phyloP scores from a whole-genome alignment of 2,329 filamentous ascomycete species.

The Madurella fahalii region DNA sequence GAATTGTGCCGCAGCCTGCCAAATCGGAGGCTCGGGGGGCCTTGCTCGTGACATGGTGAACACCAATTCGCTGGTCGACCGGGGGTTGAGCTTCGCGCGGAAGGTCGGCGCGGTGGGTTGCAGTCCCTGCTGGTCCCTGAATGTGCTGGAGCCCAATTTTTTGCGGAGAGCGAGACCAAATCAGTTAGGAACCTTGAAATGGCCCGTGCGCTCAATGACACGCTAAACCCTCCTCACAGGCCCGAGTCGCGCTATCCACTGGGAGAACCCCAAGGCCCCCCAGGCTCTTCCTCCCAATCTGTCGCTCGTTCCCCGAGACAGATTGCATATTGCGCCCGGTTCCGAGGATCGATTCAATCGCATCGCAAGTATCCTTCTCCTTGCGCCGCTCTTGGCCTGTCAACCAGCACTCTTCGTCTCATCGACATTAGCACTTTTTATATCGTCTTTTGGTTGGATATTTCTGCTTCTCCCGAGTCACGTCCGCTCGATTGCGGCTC shows the following conservation, averaged over 20 bases:
- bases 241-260: conserved; percentile 19
- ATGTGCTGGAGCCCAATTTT: conserved; percentile 14
- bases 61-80: conserved; percentile 16
- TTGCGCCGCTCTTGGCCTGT: not conserved
- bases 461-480: not conserved
- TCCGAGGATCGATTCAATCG: conserved; percentile 16
- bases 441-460: not conserved
- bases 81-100: conserved; percentile 8
- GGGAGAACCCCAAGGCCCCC: conserved; percentile 11
- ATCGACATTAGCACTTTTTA: not conserved
- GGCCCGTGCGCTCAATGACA: conserved; percentile 18
- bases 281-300: conserved; percentile 21
- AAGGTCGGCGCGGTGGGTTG: conserved; percentile 17
- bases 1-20: not conserved
- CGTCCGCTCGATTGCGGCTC: conserved; percentile 4
- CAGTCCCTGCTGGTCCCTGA: conserved; percentile 12
- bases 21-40: too few species aligned
- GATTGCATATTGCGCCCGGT: conserved; percentile 22
- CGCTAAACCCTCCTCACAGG: conserved; percentile 14
- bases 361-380: conserved; percentile 14
- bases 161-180: conserved; percentile 4
- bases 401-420: not conserved
- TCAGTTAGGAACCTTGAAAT: not conserved
- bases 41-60: too few species aligned
- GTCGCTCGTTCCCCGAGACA: conserved; percentile 19